A percentile compares a stretch with the other conserved stretches of the same genome.
phyloP scores from a whole-genome alignment of 2,329 filamentous ascomycete genomes.

The Clonostachys chloroleuca region DNA sequence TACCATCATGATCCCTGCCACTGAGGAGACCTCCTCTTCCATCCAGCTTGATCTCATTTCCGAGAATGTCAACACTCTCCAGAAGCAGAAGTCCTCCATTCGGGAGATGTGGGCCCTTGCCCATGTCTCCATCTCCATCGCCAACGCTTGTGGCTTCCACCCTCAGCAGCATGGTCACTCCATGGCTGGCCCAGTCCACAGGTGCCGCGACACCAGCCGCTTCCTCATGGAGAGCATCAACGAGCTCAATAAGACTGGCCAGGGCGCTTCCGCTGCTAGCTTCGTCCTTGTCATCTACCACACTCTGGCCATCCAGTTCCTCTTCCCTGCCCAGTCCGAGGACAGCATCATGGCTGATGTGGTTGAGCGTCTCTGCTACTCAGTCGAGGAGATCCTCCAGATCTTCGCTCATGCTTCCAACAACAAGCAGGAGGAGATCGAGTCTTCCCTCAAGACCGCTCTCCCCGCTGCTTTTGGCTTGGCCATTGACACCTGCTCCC shows the following conservation, averaged over 20 bases:
- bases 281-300: constrained; percentile 23
- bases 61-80: constrained; percentile 27
- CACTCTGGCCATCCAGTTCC: constrained; percentile 22
- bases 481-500: constrained; percentile 22
- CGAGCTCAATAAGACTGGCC: constrained; percentile 11
- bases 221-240: constrained; percentile 16
- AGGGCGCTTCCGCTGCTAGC: constrained; percentile 12
- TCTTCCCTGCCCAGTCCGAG: constrained; percentile 18
- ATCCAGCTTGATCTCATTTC: constrained; percentile 26
- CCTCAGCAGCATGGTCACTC: constrained; percentile 13
- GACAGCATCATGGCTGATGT: constrained; percentile 12
- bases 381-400: constrained; percentile 17
- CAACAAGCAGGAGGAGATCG: constrained; percentile 11
- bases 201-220: constrained; percentile 19
- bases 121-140: constrained; percentile 20
- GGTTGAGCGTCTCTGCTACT: constrained; percentile 18
- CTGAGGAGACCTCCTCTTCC: constrained; percentile 18
- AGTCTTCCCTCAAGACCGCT: constrained; percentile 10
- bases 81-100: constrained; percentile 24
- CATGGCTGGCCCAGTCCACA: constrained; percentile 8
- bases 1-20: constrained; percentile 18
- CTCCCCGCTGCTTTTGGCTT: constrained; percentile 19
- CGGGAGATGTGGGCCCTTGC: constrained; percentile 27
- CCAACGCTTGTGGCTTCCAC: constrained; percentile 18
- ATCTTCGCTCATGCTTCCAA: constrained; percentile 11